Conservation (phyloP, 371 early-diverging fungal species). For the Mortierella sp. region DNA sequence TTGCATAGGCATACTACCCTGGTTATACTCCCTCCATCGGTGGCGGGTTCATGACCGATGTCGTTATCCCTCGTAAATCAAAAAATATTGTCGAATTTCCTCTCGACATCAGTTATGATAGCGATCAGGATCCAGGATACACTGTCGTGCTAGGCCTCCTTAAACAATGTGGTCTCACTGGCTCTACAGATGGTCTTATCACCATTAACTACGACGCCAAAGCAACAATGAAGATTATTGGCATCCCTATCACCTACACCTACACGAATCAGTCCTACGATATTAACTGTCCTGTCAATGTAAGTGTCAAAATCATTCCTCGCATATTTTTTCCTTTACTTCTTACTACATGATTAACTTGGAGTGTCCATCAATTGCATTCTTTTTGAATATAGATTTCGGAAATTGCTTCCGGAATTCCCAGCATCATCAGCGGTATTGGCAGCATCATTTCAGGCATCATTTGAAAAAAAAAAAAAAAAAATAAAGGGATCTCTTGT, state of each 20-base stretch:
- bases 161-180: constrained; percentile 60
- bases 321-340: no score
- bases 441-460: no score
- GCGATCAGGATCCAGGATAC: constrained; percentile 41
- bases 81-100: constrained; percentile 62
- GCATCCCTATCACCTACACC: constrained; percentile 59
- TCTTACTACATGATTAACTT: no score
- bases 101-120: constrained; percentile 57
- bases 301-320: constrained; percentile 9
- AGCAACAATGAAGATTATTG: constrained; percentile 60
- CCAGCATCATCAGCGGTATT: no score
- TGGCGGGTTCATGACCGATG: constrained; percentile 61
- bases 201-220: constrained; percentile 64
- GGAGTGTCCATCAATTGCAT: no score
- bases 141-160: constrained; percentile 57
- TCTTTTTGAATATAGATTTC: no score
- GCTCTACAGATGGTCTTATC: constrained; percentile 42
- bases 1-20: constrained; percentile 65
- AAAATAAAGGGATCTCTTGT: no score
- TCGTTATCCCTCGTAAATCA: constrained; percentile 61
- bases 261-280: constrained; percentile 25
- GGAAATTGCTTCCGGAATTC: no score
- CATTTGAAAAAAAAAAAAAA: no score
- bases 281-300: constrained; percentile 37
- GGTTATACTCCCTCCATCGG: constrained; percentile 59